A percentile compares a stretch with the other conserved stretches of the same genome.
Conservation (phyloP, 805 yeast species). For the Naumovozyma baii region DNA sequence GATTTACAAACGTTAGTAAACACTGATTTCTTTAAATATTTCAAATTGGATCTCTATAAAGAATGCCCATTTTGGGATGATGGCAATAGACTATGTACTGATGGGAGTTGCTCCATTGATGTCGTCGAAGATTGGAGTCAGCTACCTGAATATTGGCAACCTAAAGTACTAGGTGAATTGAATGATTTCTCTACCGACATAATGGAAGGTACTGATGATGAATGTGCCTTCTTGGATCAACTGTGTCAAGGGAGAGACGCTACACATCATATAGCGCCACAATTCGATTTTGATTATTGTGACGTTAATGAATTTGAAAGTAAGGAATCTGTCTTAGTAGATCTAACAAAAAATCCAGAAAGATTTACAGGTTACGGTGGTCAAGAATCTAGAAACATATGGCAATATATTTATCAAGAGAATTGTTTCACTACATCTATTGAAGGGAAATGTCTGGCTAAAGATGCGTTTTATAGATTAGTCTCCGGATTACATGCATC, state of each 20-base stretch:
- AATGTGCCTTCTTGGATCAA: slow-evolving; percentile 31
- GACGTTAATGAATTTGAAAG: slow-evolving; percentile 51
- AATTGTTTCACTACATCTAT: slow-evolving; percentile 60
- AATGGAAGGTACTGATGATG: slow-evolving; percentile 25
- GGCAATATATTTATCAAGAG: slow-evolving; percentile 88
- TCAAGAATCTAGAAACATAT: slow-evolving; percentile 78
- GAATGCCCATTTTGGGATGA: slow-evolving; percentile 84
- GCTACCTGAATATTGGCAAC: slow-evolving; percentile 63
- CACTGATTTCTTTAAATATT: slow-evolving; percentile 79
- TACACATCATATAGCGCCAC: slow-evolving; percentile 9
- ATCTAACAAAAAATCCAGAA: slow-evolving; percentile 83
- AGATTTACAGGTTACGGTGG: slow-evolving; percentile 96
- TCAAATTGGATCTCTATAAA: slow-evolving; percentile 71
- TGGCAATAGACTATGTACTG: slow-evolving; percentile 70
- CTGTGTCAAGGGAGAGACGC: slow-evolving; percentile 26
- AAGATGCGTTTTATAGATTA: slow-evolving; percentile 76
- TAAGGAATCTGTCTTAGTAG: slow-evolving; percentile 72
- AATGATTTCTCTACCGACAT: slow-evolving; percentile 22
- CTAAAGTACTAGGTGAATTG: slow-evolving; percentile 47
- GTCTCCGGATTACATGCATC: slow-evolving; percentile 94
- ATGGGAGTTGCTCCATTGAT: slow-evolving; percentile 84
- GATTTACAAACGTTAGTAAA: slow-evolving; percentile 47
- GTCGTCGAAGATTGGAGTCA: slow-evolving; percentile 64
- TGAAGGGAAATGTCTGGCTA: slow-evolving; percentile 62
- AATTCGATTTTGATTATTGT: slow-evolving; percentile 50